Evolutionary conservation across 192 early-diverging fungal genomes (phyloP), one percentile per base, ranked within the genome.

Genomic region (Gryganskiella cystojenkinii): DNA sequence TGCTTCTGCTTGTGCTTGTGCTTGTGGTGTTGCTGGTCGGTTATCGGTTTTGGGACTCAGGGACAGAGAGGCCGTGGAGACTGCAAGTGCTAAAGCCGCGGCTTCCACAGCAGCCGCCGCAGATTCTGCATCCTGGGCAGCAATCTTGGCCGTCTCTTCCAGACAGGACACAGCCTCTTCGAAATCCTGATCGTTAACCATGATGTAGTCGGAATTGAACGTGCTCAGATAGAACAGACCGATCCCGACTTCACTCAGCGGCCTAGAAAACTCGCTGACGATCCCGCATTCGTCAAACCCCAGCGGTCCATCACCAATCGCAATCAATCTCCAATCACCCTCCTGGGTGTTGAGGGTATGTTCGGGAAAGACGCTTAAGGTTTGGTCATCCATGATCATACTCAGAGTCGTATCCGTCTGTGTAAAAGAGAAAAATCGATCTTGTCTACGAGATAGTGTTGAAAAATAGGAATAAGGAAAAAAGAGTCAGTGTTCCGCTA

Each of bases 251-350:
- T 69, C 61, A 19, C 56, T 60, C 61, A 78, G 27, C 20, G 61
- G 74, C 17, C 55, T 25, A 10, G 73, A 76, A 53, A 68, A 76
- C 40, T 76, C 73, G 46, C 73, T 68, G 17, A 76, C 73, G 31
- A 78, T 69, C 28, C 74, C 74, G 37, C 74, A 78, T 15, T 78
- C 74, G 28, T 78, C 67, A 62, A 78, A 78, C 28, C 74, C 74
- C 17, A 78, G 61, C 8, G 74, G 74, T 25, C 74, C 74, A 34
- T 78, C 74, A 1, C 74, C 74, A 43, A 78, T 78, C 3, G 74
- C 59, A 30, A 78, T 78, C 33, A 78, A 27, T 47, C 74, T 33
- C 74, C 74, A 78, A 50, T 78, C 56, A 3, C 74, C 74, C 28
- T 59, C 74, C 30, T 78, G 74, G 0, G 74, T 78, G 50, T 78